Evolutionary conservation across 345 rosid genomes (phyloP).

Genomic region (Leavenworthia alabamica): DNA sequence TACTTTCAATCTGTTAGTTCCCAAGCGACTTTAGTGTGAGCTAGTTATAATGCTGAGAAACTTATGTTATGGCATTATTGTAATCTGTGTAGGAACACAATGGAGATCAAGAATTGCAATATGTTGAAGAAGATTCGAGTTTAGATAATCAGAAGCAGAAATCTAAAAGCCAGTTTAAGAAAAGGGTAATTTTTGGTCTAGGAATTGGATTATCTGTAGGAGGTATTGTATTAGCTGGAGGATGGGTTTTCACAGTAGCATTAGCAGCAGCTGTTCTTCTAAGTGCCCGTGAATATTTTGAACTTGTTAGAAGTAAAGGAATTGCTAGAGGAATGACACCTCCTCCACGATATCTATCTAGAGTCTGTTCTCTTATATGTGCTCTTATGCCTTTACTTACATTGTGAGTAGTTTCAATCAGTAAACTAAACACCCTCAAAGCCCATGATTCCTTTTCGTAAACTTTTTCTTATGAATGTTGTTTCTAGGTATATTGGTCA

Average conservation of each 20-base stretch:
- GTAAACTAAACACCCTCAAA: not conserved
- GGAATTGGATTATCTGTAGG: conserved; percentile 80
- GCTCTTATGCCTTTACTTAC: conserved; percentile 78
- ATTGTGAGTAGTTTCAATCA: conserved; percentile 52
- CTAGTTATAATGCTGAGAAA: not conserved
- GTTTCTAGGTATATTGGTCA: conserved; percentile 76
- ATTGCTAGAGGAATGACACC: conserved; percentile 91
- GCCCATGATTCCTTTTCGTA: conserved; percentile 22
- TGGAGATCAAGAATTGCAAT: conserved; percentile 27
- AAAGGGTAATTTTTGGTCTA: conserved; percentile 60
- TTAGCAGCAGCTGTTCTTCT: conserved; percentile 66
- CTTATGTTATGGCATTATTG: conserved; percentile 6
- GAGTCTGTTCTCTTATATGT: conserved; percentile 82
- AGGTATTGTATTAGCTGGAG: conserved; percentile 81
- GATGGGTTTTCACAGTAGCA: conserved; percentile 67
- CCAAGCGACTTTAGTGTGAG: not conserved
- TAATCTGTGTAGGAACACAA: conserved; percentile 46
- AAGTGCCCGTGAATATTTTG: conserved; percentile 82
- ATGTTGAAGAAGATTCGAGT: conserved; percentile 23
- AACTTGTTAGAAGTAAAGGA: conserved; percentile 81
- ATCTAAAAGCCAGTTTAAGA: conserved; percentile 48
- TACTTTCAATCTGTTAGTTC: not conserved
- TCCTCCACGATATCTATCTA: conserved; percentile 90
- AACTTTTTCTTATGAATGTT: conserved; percentile 2
- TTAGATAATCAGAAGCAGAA: conserved; percentile 38